These are phyloP conservation scores for Beta lomatogona DNA, from an alignment of 179 eudicot species.

Conservation along the genomic window DNA sequence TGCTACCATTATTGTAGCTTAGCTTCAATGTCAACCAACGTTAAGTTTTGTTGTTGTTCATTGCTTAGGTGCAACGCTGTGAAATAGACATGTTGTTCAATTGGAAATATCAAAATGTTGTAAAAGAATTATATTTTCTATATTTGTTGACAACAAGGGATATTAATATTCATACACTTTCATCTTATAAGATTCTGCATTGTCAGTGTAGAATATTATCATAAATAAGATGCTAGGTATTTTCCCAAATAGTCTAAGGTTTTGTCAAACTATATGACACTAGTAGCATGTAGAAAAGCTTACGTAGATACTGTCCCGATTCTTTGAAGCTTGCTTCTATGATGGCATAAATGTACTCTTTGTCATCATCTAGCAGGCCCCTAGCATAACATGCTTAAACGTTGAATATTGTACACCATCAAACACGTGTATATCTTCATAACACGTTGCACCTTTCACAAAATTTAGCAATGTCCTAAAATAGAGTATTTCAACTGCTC, in stretches of 20 bases:
- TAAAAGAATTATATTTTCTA: no score
- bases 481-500: background rate
- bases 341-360: constrained; percentile 19
- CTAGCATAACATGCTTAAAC: constrained; percentile 13
- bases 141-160: no score
- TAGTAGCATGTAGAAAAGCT: background rate
- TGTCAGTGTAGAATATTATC: background rate
- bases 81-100: no score
- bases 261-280: background rate
- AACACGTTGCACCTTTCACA: background rate
- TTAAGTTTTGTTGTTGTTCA: no score
- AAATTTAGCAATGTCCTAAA: background rate
- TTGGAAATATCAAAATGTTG: no score
- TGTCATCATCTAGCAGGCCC: constrained; percentile 26
- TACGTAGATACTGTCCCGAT: background rate
- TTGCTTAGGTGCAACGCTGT: no score
- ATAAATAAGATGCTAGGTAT: background rate
- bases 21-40: no score
- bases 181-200: no score
- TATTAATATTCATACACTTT: no score
- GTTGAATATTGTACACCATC: background rate
- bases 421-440: background rate
- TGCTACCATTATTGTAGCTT: no score
- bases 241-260: background rate
- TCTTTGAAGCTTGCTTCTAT: constrained; percentile 14